Evolutionary conservation across 202 grass and related monocot species (phyloP).

Genomic region (Miscanthus sacchariflorus): DNA sequence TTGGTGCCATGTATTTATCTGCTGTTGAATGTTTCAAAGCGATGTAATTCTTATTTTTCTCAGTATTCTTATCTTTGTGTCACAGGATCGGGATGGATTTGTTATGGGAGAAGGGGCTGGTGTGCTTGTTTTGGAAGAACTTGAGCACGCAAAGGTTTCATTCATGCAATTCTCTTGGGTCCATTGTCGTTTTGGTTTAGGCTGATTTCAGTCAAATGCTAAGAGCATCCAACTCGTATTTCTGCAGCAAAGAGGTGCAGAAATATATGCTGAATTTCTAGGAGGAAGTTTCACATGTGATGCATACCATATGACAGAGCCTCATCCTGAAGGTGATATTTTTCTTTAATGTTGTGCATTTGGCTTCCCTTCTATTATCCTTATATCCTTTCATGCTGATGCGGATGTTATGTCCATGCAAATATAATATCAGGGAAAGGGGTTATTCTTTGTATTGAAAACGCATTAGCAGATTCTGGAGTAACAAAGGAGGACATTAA

Average conservation of each 20-base stretch:
- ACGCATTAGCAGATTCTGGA: slow-evolving; percentile 84
- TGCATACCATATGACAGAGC: slow-evolving; percentile 99
- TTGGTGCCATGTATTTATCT: slow-evolving; percentile 36
- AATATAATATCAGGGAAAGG: slow-evolving; percentile 78
- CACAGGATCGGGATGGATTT: slow-evolving; percentile 98
- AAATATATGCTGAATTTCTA: slow-evolving; percentile 98
- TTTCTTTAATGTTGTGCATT: slow-evolving; percentile 35
- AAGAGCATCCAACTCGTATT: slow-evolving; percentile 26
- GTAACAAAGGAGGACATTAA: slow-evolving; percentile 87
- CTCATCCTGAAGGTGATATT: slow-evolving; percentile 90
- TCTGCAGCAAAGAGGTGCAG: slow-evolving; percentile 84
- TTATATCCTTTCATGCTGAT: slow-evolving; percentile 27
- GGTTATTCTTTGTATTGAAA: slow-evolving; percentile 95
- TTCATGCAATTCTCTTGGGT: slow-evolving; percentile 12
- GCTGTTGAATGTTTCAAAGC: slow-evolving; percentile 1
- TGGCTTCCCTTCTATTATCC: slow-evolving; percentile 33
- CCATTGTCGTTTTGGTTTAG: slow-evolving; percentile 18
- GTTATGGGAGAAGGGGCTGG: slow-evolving; percentile 99
- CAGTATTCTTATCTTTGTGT: slow-evolving; percentile 21
- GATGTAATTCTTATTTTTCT: not conserved
- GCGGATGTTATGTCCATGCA: slow-evolving; percentile 35
- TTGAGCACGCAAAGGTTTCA: slow-evolving; percentile 95
- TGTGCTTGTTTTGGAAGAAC: slow-evolving; percentile 98
- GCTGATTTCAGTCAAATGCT: slow-evolving; percentile 38
- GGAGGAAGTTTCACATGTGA: slow-evolving; percentile 98